Percentiles rank a stretch among this genome's conserved stretches.
These are phyloP conservation scores for Avena atlantica DNA, from an alignment of 176 grass and related monocot species.

Conservation along the genomic window DNA sequence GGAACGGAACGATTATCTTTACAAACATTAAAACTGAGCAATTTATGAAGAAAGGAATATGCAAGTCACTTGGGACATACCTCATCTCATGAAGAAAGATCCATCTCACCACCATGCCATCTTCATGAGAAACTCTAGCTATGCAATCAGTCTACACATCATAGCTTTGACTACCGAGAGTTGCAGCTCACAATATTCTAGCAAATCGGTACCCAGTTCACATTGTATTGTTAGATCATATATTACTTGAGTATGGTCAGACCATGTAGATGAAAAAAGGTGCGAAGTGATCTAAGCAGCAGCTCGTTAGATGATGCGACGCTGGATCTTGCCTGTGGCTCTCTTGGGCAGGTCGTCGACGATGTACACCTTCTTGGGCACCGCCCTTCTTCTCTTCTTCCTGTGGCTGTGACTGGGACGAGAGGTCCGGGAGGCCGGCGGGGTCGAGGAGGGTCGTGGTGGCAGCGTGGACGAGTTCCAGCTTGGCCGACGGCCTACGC, in stretches of 20 bases:
- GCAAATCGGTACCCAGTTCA: not conserved
- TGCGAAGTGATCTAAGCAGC: too few species aligned
- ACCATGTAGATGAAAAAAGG: too few species aligned
- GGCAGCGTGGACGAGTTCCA: slow-evolving; percentile 49
- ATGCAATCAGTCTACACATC: slow-evolving; percentile 96
- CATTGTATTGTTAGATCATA: not conserved
- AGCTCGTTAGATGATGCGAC: slow-evolving; percentile 46
- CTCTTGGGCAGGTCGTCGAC: slow-evolving; percentile 86
- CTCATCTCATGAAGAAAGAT: slow-evolving; percentile 88
- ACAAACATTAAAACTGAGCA: not conserved
- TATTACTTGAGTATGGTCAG: not conserved
- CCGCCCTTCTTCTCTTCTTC: too few species aligned
- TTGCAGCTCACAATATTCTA: slow-evolving; percentile 24
- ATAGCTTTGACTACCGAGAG: slow-evolving; percentile 45
- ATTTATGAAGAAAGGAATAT: not conserved
- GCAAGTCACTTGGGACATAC: slow-evolving; percentile 27
- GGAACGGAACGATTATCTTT: not conserved
- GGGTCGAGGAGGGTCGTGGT: slow-evolving; percentile 46
- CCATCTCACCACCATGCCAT: slow-evolving; percentile 79
- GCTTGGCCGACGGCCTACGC: slow-evolving; percentile 61
- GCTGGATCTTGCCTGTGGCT: slow-evolving; percentile 92
- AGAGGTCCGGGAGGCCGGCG: slow-evolving; percentile 20
- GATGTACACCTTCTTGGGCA: slow-evolving; percentile 90
- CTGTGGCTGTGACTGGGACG: too few species aligned
- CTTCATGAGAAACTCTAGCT: slow-evolving; percentile 80